A percentile compares a stretch with the other conserved stretches of the same genome.
phyloP scores from a whole-genome alignment of 2,329 filamentous ascomycete genomes.

The Ophiostoma pallidulum region DNA sequence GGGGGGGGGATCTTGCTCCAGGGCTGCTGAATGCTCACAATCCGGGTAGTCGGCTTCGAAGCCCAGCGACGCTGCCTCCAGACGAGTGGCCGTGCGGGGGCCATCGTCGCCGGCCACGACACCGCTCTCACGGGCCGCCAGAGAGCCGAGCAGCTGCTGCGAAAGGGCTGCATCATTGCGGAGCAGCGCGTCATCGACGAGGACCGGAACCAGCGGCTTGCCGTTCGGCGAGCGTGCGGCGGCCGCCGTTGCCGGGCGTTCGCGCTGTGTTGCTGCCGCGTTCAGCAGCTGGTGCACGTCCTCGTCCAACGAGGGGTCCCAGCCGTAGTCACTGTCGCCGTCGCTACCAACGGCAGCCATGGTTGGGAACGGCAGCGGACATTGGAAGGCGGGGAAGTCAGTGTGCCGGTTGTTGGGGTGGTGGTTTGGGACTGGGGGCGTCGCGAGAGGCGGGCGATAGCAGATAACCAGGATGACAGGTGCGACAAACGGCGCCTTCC shows the following conservation, averaged over 20 bases:
- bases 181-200: not conserved
- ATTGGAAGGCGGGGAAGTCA: not conserved
- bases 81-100: not conserved
- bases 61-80: not conserved
- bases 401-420: no score
- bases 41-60: constrained; percentile 37
- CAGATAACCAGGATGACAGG: no score
- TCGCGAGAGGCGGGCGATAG: no score
- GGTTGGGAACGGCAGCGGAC: not conserved
- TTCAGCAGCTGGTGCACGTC: constrained; percentile 22
- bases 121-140: constrained; percentile 2
- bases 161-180: not conserved
- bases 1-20: no score
- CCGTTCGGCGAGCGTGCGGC: not conserved
- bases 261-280: not conserved
- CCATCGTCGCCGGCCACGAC: not conserved
- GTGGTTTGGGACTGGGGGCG: no score
- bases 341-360: constrained; percentile 15
- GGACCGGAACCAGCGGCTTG: not conserved
- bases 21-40: constrained; percentile 36
- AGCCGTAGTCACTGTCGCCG: constrained; percentile 34
- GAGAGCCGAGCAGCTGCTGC: not conserved
- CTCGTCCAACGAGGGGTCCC: constrained; percentile 38
- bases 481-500: no score
- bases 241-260: not conserved